Evolutionary conservation across 495 filamentous ascomycete genomes (phyloP), one percentile per base, ranked within the genome.

Genomic region (Hypoxylon cercidicola): DNA sequence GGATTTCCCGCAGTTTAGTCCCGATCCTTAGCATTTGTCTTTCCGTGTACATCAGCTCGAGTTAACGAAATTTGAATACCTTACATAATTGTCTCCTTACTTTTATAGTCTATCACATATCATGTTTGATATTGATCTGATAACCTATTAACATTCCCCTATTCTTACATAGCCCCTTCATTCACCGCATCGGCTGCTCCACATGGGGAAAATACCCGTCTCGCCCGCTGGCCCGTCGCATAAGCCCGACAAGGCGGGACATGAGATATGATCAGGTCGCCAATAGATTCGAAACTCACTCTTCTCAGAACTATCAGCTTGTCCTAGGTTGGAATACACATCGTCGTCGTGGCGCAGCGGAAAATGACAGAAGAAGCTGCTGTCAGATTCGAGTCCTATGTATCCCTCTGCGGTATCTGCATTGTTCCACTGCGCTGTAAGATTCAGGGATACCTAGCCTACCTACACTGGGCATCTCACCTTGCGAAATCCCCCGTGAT

Each of bases 1-100:
- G 65, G 65, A 54, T 8, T 52, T 64, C 59, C 60, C 60, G 37
- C 65, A 55, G 60, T 64, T 55, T 56, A 63, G 54, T 68, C 40
- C 64, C 49, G 65, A 58, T 58, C 60, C 50, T 60, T 32, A 68
- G 59, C 55, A 32, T 49, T 35, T 43, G 19, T 32, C 28, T 49
- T 18, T 18, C 37, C 18, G 23, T 41, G 50, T 45, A 47, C 9
- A 49, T 39, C 13, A 2, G 23, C 5, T 53, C 16, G 30, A 60
- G 39, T 53, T 34, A 13, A 47, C 46, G 19, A 28, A 35, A 32
- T 37, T 1, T n/a, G 18, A 16, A 52, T 55, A 35, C 43, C 50
- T 49, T 37, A 58, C 30, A 28, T 44, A 49, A 16, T 20, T 11
- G 15, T 2, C 20, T 32, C 18, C 20, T n/a, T 45, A 28, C 12